Evolutionary conservation across 176 grass and related monocot genomes (phyloP).

Genomic region (Zizania latifolia): DNA sequence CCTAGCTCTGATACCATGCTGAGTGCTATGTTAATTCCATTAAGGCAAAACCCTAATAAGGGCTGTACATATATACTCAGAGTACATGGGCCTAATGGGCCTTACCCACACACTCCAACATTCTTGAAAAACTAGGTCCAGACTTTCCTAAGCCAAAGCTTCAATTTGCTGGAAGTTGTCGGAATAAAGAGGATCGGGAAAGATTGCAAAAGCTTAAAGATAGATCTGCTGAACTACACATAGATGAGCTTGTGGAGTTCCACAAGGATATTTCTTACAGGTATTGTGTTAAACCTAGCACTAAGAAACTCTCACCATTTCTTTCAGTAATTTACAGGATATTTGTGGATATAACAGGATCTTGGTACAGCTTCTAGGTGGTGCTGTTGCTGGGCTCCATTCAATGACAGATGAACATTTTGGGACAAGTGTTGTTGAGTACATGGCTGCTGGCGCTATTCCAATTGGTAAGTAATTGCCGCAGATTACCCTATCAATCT

Average conservation of each 20-base stretch:
- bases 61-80: too few relatives aligned
- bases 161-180: constrained; percentile 79
- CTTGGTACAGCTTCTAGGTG: constrained; percentile 70
- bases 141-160: constrained; percentile 64
- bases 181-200: constrained; percentile 73
- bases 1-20: too few relatives aligned
- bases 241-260: constrained; percentile 80
- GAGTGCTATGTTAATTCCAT: too few relatives aligned
- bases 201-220: constrained; percentile 79
- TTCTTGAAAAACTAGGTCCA: constrained; percentile 53
- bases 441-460: constrained; percentile 94
- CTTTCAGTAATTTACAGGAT: neutral
- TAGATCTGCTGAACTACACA: constrained; percentile 59
- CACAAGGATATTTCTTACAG: constrained; percentile 72
- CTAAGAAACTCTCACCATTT: neutral
- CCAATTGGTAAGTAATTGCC: constrained; percentile 58
- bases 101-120: too few relatives aligned
- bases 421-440: constrained; percentile 90
- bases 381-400: constrained; percentile 77
- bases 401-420: constrained; percentile 98
- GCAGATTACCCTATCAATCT: neutral
- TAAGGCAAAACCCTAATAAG: too few relatives aligned
- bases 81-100: too few relatives aligned
- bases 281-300: constrained; percentile 19
- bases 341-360: constrained; percentile 45